Base-by-base conservation (phyloP, 2,329 filamentous ascomycete species). In the Pyrenophora graminea region DNA sequence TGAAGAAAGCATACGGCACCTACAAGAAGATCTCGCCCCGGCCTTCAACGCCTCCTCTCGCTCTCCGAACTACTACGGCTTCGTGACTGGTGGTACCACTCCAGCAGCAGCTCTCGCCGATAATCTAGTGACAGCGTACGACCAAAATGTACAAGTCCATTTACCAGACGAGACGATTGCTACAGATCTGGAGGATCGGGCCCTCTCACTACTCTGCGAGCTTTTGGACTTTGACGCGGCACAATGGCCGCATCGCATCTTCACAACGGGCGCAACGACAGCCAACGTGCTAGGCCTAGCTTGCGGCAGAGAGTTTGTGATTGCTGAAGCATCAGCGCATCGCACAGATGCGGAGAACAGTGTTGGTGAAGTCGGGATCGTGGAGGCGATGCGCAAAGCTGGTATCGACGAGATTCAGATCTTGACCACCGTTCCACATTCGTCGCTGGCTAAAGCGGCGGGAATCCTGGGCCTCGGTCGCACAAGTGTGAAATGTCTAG, bases 71-170 rank as follows among this genome's bases (percentile, higher is more conserved):
- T 73, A 95, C 78, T 95, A 90, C 71, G 92, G 91, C 52, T 96
- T 97, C 70, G 88, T 97, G 5, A 96, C 87, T 0, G 93, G 93
- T 38, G 89, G 90, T 12, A 79, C 82, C 6, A 89, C 92, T 0
- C 90, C 91, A 5, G 85, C 91, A 19, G 91, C 91, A 27, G 82
- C 88, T 61, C 83, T 90, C 46, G 92, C 91, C 1, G 93, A 97
- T 70, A 88, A 91, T 58, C 75, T 96, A n/a, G 91, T 93, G 54
- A 86, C 86, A 4, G 82, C 84, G 7, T 82, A 87, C 54, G 92
- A 97, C 69, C 90, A 96, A 69, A 96, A 92, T 71, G 86, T 91
- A 4, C 82, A 87, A 51, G 89, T 96, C 1, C 91, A 97, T 70
- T 78, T 96, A 1, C 87, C 90, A 0, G 77, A 79, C 17, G 89